Conservation (phyloP, 139 green algal genomes). For the Mychonastes homosphaera region DNA sequence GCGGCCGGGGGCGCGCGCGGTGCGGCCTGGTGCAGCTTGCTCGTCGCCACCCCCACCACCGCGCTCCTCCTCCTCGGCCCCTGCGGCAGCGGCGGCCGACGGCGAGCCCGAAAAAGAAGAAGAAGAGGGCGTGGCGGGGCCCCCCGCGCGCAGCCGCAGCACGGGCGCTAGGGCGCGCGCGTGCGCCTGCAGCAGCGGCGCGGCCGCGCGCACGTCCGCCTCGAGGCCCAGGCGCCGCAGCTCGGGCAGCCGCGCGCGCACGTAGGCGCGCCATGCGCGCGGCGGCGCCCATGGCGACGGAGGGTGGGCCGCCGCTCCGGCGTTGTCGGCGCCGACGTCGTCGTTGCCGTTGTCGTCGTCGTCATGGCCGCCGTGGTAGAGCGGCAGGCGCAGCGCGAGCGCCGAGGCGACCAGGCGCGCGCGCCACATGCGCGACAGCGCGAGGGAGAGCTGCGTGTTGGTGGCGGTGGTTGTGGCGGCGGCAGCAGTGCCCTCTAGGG, state of each 20-base stretch:
- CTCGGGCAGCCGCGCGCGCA: neutral
- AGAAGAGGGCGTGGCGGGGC: conserved; percentile 1
- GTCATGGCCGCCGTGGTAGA: neutral
- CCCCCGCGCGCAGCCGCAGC: neutral
- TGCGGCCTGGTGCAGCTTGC: neutral
- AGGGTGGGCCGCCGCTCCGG: neutral
- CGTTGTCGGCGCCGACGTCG: neutral
- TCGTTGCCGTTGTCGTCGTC: neutral
- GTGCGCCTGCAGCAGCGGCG: conserved; percentile 14
- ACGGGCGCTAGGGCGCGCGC: conserved; percentile 4
- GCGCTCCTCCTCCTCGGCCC: neutral
- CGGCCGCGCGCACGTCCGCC: conserved; percentile 4
- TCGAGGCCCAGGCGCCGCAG: conserved; percentile 7
- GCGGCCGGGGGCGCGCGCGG: neutral
- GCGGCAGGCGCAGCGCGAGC: conserved; percentile 7
- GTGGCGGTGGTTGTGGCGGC: neutral
- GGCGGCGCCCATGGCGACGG: neutral
- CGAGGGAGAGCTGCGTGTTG: neutral
- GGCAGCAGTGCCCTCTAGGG: neutral
- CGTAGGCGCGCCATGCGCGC: neutral
- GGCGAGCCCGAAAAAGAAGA: neutral
- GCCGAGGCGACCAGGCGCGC: conserved; percentile 15
- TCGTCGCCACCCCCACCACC: neutral
- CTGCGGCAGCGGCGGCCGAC: neutral
- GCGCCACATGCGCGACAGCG: conserved; percentile 15